Percentiles rank a stretch among this genome's conserved stretches.
phyloP scores from a whole-genome alignment of 345 rosid genomes.

The Citrus sp. region DNA sequence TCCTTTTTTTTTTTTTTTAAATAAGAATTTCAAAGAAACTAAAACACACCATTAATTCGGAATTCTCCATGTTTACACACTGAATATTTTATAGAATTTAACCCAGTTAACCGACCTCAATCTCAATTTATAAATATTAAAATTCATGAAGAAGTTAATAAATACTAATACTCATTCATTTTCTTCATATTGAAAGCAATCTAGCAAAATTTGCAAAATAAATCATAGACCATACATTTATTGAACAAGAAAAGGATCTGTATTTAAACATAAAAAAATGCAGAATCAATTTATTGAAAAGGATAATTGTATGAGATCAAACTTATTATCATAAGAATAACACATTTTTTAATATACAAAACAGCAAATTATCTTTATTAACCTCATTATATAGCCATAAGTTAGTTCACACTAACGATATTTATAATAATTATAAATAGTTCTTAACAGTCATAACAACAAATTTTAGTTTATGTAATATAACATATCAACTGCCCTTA shows the following conservation, averaged over 20 bases:
- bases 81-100: not conserved
- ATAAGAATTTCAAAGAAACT: not conserved
- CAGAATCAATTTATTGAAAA: no score
- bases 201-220: not conserved
- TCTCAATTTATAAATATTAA: not conserved
- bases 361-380: not conserved
- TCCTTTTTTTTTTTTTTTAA: not conserved
- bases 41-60: not conserved
- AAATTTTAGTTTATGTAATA: not conserved
- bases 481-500: not conserved
- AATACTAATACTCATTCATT: not conserved
- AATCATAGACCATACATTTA: not conserved
- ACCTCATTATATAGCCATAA: not conserved
- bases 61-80: not conserved
- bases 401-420: no score
- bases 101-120: not conserved
- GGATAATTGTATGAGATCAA: no score
- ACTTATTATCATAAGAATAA: no score
- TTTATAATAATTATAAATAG: no score
- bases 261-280: no score
- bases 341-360: no score
- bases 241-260: not conserved
- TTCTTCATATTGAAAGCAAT: not conserved
- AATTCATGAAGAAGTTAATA: not conserved
- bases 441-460: not conserved